Percentiles rank a stretch among this genome's conserved stretches.
Conservation (phyloP, 192 early-diverging fungal species). For the Funneliformis geosporum region DNA sequence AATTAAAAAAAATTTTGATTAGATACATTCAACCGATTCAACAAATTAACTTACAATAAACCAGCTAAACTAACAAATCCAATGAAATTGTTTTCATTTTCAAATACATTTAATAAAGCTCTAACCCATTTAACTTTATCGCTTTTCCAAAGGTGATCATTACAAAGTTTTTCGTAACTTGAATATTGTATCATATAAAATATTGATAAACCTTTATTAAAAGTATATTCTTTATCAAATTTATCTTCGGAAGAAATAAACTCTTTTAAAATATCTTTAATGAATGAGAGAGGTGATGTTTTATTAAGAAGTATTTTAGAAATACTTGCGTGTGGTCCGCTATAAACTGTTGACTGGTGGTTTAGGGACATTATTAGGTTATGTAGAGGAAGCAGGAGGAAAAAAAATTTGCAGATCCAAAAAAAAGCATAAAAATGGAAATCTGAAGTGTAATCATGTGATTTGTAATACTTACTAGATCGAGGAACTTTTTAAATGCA, state of each 20-base stretch:
- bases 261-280: neutral
- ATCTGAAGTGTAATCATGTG: too few species aligned
- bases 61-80: slow-evolving; percentile 10
- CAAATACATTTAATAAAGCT: neutral
- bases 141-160: neutral
- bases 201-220: neutral
- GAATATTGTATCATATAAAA: slow-evolving; percentile 11
- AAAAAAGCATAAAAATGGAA: too few species aligned
- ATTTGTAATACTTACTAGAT: too few species aligned
- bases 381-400: too few species aligned
- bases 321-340: neutral
- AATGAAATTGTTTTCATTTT: slow-evolving; percentile 9
- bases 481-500: too few species aligned
- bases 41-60: slow-evolving; percentile 15
- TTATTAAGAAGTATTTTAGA: neutral
- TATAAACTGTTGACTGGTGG: too few species aligned
- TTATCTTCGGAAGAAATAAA: slow-evolving; percentile 25
- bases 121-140: slow-evolving; percentile 26
- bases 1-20: neutral
- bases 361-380: too few species aligned
- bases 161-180: neutral
- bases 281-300: neutral
- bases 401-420: too few species aligned
- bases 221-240: neutral
- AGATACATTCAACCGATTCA: neutral